These are phyloP conservation scores for Xylariomycetidae sp. DNA, from an alignment of 2,329 filamentous ascomycete genomes.

Conservation along the genomic window DNA sequence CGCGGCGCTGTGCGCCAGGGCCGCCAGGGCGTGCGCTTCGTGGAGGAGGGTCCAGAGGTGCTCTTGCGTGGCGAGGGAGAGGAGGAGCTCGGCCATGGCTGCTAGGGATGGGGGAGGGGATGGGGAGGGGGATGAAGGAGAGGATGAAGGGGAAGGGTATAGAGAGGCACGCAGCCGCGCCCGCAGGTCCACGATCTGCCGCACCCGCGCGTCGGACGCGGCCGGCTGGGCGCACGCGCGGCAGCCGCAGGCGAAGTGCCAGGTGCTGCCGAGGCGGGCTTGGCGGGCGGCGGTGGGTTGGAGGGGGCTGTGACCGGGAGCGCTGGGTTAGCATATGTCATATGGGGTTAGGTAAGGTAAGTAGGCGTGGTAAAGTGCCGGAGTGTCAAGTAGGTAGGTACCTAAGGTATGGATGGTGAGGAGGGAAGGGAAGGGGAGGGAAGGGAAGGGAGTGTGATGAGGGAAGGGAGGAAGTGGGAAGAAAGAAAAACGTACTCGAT, in stretches of 20 bases:
- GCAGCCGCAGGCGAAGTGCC: slow-evolving; percentile 37
- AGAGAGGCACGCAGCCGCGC: slow-evolving; percentile 28
- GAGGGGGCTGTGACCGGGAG: slow-evolving; percentile 19
- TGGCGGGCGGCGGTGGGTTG: slow-evolving; percentile 24
- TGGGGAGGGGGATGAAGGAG: slow-evolving; percentile 5
- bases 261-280: slow-evolving; percentile 25
- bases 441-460: no score
- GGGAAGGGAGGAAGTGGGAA: background rate
- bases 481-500: slow-evolving; percentile 25
- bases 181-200: slow-evolving; percentile 26
- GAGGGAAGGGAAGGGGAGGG: no score
- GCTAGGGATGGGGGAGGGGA: slow-evolving; percentile 28
- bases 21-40: slow-evolving; percentile 32
- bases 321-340: background rate
- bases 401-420: no score
- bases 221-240: slow-evolving; percentile 28
- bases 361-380: no score
- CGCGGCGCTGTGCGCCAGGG: slow-evolving; percentile 32
- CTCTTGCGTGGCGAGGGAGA: slow-evolving; percentile 36
- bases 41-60: slow-evolving; percentile 25
- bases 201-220: slow-evolving; percentile 33
- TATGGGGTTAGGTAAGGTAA: background rate
- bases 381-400: no score
- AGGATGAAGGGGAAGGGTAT: no score
- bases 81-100: slow-evolving; percentile 34